A percentile compares a stretch with the other conserved stretches of the same genome.
These are phyloP conservation scores for Trypanosoma vivax DNA, from an alignment of 208 protist species.

Conservation along the genomic window DNA sequence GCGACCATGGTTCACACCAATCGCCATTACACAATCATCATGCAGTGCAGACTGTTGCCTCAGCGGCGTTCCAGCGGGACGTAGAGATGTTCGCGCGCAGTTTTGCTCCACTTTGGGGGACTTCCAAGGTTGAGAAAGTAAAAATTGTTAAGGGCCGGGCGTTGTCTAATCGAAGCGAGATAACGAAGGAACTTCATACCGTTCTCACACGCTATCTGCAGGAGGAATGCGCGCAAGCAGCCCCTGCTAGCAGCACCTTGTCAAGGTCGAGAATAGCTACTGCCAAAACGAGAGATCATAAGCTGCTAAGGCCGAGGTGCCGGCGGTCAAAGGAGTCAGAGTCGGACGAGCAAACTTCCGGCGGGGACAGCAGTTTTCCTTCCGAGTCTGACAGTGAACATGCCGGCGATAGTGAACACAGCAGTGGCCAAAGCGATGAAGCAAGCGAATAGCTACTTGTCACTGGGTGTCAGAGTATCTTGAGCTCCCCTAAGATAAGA, in stretches of 20 bases:
- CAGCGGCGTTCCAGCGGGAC: constrained; percentile 2
- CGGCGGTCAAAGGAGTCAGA: too few species aligned
- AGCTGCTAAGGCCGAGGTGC: too few species aligned
- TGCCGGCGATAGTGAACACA: neutral
- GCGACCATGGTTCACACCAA: constrained; percentile 2
- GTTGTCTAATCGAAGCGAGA: neutral
- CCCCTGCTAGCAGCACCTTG: too few species aligned
- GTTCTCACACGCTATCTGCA: neutral
- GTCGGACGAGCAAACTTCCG: too few species aligned
- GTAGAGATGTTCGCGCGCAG: constrained; percentile 5
- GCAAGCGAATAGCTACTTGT: too few species aligned
- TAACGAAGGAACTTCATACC: constrained; percentile 2
- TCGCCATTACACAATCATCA: neutral
- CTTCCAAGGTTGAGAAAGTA: neutral
- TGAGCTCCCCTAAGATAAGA: too few species aligned
- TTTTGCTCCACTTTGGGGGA: constrained; percentile 9
- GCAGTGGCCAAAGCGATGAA: neutral
- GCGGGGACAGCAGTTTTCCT: too few species aligned
- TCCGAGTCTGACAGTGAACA: neutral
- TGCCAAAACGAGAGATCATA: too few species aligned
- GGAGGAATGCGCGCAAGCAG: too few species aligned
- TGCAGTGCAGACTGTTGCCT: constrained; percentile 5
- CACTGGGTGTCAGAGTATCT: too few species aligned
- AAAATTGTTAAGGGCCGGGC: too few species aligned
- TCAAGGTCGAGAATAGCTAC: too few species aligned